Percentiles rank a stretch among this genome's conserved stretches.
These are phyloP conservation scores for Nakaseomyces bracarensis DNA, from an alignment of 1,139 yeast species.

Conservation along the genomic window DNA sequence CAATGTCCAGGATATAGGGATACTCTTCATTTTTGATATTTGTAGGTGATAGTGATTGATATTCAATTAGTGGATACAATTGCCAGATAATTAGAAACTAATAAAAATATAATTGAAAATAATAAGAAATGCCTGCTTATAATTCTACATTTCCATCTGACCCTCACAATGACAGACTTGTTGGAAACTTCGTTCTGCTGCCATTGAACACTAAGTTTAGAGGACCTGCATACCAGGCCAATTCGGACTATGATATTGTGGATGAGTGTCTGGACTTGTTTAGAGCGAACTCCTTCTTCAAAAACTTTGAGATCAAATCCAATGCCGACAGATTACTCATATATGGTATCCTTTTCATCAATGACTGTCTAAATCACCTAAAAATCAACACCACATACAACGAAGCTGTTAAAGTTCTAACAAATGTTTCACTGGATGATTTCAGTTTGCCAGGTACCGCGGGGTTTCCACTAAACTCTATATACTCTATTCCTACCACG, in stretches of 20 bases:
- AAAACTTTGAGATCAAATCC: conserved; percentile 93
- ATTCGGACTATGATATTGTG: conserved; percentile 77
- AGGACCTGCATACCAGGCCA: conserved; percentile 75
- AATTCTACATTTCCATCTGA: conserved; percentile 85
- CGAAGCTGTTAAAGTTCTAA: conserved; percentile 69
- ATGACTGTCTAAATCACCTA: conserved; percentile 71
- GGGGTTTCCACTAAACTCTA: conserved; percentile 81
- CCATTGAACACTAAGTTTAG: conserved; percentile 78
- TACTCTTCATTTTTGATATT: too few relatives aligned
- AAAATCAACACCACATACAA: conserved; percentile 38
- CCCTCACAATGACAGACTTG: conserved; percentile 41
- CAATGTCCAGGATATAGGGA: too few relatives aligned
- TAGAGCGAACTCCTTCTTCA: conserved; percentile 92
- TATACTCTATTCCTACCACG: conserved; percentile 62
- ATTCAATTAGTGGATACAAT: too few relatives aligned
- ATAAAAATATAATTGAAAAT: neutral
- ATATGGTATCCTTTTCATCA: conserved; percentile 86
- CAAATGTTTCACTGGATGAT: conserved; percentile 78
- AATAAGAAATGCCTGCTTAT: conserved; percentile 46
- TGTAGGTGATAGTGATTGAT: too few relatives aligned
- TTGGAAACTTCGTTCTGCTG: conserved; percentile 64
- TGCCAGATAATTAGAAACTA: neutral
- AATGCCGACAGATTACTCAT: conserved; percentile 91
- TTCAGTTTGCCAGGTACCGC: conserved; percentile 93
- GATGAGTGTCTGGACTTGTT: conserved; percentile 88